phyloP scores from a whole-genome alignment of 2,329 filamentous ascomycete genomes.

The Macroventuria anomochaeta region DNA sequence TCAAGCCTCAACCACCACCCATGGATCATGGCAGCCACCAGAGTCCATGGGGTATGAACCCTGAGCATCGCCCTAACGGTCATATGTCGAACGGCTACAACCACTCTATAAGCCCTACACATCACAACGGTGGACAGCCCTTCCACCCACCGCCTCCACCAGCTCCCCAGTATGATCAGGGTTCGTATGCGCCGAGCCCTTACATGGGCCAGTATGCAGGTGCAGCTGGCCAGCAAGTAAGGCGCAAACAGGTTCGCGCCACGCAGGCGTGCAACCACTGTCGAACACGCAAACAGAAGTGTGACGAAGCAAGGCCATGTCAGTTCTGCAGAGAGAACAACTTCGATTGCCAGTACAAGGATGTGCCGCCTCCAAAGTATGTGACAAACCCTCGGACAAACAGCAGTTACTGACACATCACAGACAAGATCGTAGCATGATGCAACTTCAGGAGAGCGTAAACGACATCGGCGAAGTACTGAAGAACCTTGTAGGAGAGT shows the following conservation, averaged over 20 bases:
- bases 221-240: conserved; percentile 30
- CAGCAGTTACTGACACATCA: conserved; percentile 25
- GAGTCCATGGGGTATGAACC: conserved; percentile 40
- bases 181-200: conserved; percentile 33
- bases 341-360: conserved; percentile 84
- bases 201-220: conserved; percentile 42
- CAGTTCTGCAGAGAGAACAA: conserved; percentile 82
- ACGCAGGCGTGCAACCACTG: conserved; percentile 70
- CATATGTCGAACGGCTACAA: conserved; percentile 43
- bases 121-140: conserved; percentile 35
- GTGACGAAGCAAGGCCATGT: conserved; percentile 50
- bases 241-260: conserved; percentile 48
- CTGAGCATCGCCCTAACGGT: conserved; percentile 45
- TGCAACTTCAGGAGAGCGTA: conserved; percentile 56
- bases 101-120: conserved; percentile 39
- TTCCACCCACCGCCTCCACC: conserved; percentile 41
- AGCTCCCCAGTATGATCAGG: conserved; percentile 40
- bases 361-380: conserved; percentile 90
- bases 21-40: conserved; percentile 48
- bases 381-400: conserved; percentile 37
- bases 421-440: conserved; percentile 58
- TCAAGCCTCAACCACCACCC: conserved; percentile 36
- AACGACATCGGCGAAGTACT: conserved; percentile 46
- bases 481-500: conserved; percentile 38
- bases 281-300: conserved; percentile 51